Evolutionary conservation across 2,329 filamentous ascomycete genomes (phyloP).

Genomic region (Exophiala sideris): DNA sequence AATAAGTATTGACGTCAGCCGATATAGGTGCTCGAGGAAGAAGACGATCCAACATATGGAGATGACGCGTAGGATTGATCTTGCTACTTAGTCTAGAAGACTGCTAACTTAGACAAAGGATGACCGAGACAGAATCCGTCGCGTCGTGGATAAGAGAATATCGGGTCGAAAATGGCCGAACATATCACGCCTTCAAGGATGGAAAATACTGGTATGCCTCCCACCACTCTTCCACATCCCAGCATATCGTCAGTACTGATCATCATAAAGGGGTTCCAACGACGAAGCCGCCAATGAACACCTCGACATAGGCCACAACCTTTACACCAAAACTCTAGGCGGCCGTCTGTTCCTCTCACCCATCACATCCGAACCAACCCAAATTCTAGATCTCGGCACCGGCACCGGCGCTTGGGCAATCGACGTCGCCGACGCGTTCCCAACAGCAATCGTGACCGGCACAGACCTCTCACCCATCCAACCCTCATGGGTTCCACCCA

Average conservation of each 20-base stretch:
- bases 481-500: conserved; percentile 48
- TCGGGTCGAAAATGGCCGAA: conserved; percentile 24
- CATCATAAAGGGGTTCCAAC: conserved; percentile 32
- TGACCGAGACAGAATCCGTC: conserved; percentile 20
- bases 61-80: conserved; percentile 16
- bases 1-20: background rate
- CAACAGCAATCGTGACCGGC: conserved; percentile 24
- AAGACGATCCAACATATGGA: conserved; percentile 19
- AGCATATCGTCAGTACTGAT: background rate
- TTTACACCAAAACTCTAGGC: conserved; percentile 34
- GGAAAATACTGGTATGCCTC: conserved; percentile 23
- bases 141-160: conserved; percentile 22
- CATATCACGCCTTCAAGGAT: conserved; percentile 24
- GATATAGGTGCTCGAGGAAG: conserved; percentile 10
- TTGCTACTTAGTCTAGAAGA: background rate
- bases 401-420: conserved; percentile 21
- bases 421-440: conserved; percentile 35
- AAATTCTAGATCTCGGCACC: conserved; percentile 32
- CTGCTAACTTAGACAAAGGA: background rate
- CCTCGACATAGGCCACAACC: conserved; percentile 18
- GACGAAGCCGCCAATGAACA: conserved; percentile 45
- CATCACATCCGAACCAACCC: conserved; percentile 30
- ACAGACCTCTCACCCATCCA: conserved; percentile 31
- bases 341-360: conserved; percentile 40
- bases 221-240: background rate